A percentile compares a stretch with the other conserved stretches of the same genome.
These are phyloP conservation scores for Taiozyma sp. DNA, from an alignment of 1,139 yeast genomes.

Conservation along the genomic window DNA sequence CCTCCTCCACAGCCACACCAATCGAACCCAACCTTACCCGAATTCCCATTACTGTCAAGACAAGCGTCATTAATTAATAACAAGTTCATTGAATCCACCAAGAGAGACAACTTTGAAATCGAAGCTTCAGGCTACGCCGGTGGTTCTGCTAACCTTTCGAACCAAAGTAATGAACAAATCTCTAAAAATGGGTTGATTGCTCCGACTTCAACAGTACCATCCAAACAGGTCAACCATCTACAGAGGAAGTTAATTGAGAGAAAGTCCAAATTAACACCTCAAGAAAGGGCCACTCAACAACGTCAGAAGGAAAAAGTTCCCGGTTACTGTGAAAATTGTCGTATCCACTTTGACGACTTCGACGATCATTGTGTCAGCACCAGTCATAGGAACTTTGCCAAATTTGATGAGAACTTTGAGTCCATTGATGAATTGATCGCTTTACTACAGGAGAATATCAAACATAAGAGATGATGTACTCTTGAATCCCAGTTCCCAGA, in stretches of 20 bases:
- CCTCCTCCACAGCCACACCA: conserved; percentile 15
- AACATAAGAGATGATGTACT: conserved; percentile 11
- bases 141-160: conserved; percentile 48
- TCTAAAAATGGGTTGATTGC: conserved; percentile 69
- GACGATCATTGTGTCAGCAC: conserved; percentile 68
- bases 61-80: conserved; percentile 25
- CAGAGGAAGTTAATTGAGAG: conserved; percentile 39
- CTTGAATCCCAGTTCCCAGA: not conserved
- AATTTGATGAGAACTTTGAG: conserved; percentile 61
- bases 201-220: conserved; percentile 57
- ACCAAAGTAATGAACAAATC: conserved; percentile 21
- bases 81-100: conserved; percentile 23
- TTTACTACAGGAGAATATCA: conserved; percentile 31
- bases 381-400: conserved; percentile 79
- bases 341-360: conserved; percentile 76
- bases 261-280: conserved; percentile 25
- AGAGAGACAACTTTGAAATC: conserved; percentile 51
- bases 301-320: conserved; percentile 25
- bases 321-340: conserved; percentile 93
- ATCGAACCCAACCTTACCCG: conserved; percentile 8
- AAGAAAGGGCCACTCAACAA: conserved; percentile 2
- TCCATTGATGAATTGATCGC: conserved; percentile 69
- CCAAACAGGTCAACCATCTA: conserved; percentile 57
- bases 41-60: conserved; percentile 21
- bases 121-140: conserved; percentile 80